phyloP scores from a whole-genome alignment of 73 alveolate genomes.

The Symbiodinium natans region DNA sequence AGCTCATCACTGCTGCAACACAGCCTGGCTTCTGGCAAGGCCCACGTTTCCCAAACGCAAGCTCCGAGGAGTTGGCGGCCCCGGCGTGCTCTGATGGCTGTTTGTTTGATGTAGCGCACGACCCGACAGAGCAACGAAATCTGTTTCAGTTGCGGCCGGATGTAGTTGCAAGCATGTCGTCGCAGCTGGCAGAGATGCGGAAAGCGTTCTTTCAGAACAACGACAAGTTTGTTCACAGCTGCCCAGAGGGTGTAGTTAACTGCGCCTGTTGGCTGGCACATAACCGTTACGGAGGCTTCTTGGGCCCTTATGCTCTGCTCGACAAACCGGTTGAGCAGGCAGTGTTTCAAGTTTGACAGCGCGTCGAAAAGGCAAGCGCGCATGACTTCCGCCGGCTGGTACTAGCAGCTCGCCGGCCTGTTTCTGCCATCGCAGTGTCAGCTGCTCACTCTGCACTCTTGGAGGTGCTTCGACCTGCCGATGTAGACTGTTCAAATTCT shows the following conservation, averaged over 20 bases:
- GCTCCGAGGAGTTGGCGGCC: background rate
- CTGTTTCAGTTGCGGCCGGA: background rate
- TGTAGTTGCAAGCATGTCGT: background rate
- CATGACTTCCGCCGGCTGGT: no score
- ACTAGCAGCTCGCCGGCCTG: no score
- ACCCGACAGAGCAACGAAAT: constrained; percentile 73
- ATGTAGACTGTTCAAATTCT: constrained; percentile 31
- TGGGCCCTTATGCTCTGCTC: constrained; percentile 69
- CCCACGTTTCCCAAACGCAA: background rate
- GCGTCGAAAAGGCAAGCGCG: background rate
- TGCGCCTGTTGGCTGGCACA: constrained; percentile 90
- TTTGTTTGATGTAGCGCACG: constrained; percentile 41
- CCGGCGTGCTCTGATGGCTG: constrained; percentile 44
- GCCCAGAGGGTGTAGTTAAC: background rate
- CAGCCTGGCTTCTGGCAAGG: constrained; percentile 89
- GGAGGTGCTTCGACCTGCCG: constrained; percentile 39
- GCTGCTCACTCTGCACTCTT: background rate
- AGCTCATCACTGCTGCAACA: constrained; percentile 6
- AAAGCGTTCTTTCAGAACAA: background rate
- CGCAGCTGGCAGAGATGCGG: background rate
- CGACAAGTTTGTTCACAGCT: background rate
- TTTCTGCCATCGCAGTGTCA: no score
- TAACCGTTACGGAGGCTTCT: constrained; percentile 59
- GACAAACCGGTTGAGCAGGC: background rate
- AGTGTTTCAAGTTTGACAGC: background rate